phyloP scores from a whole-genome alignment of 2,329 filamentous ascomycete species.

The Botrytis cinerea region DNA sequence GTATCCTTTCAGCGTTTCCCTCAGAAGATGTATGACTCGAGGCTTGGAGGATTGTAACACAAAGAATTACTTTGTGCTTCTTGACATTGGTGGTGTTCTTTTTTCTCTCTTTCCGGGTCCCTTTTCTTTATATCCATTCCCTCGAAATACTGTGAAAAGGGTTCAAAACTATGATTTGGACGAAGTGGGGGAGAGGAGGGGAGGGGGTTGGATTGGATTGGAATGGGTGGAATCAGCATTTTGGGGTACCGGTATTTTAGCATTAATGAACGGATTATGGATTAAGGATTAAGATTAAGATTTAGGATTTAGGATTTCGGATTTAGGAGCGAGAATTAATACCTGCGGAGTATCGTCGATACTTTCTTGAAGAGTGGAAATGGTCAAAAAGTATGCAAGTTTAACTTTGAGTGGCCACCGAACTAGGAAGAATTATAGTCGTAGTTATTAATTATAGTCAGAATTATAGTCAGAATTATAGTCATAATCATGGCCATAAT shows the following conservation, averaged over 20 bases:
- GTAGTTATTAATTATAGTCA: too few relatives aligned
- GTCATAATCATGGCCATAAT: too few relatives aligned
- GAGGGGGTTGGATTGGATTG: not conserved
- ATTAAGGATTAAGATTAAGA: not conserved
- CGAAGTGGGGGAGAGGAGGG: conserved; percentile 1
- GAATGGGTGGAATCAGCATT: not conserved
- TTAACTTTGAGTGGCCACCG: not conserved
- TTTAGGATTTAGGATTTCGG: not conserved
- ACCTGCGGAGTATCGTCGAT: too few relatives aligned
- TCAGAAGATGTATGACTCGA: not conserved
- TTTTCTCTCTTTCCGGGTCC: not conserved
- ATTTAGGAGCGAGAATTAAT: too few relatives aligned
- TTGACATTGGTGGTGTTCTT: not conserved
- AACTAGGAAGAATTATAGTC: too few relatives aligned
- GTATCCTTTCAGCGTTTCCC: not conserved
- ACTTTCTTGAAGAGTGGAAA: not conserved
- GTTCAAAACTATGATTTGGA: not conserved
- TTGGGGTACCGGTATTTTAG: not conserved
- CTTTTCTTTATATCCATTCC: conserved; percentile 3
- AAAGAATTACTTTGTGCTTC: not conserved
- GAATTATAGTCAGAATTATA: too few relatives aligned
- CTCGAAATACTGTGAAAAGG: not conserved
- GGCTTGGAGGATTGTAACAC: not conserved
- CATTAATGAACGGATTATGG: not conserved
- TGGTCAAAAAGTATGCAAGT: not conserved